These are phyloP conservation scores for Yamadazyma takamatsuzukensis DNA, from an alignment of 805 yeast genomes.

Conservation along the genomic window DNA sequence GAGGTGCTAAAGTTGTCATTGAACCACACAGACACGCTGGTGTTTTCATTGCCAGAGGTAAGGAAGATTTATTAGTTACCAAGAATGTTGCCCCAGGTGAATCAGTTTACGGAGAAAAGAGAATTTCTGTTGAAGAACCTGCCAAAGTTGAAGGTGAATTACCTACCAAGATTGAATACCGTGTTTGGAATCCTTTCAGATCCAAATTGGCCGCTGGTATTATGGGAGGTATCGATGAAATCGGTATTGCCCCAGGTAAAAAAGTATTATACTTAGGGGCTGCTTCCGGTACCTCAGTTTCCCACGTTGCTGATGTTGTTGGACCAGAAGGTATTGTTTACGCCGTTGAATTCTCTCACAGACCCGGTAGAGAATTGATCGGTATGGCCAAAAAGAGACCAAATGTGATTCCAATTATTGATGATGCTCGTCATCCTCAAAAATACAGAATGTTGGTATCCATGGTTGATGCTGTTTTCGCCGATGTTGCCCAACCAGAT, in stretches of 20 bases:
- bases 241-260: slow-evolving; percentile 96
- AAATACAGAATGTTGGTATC: slow-evolving; percentile 98
- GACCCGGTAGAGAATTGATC: slow-evolving; percentile 99
- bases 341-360: slow-evolving; percentile 98
- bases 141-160: slow-evolving; percentile 82
- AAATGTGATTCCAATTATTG: slow-evolving; percentile 96
- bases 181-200: slow-evolving; percentile 99
- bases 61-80: slow-evolving; percentile 96
- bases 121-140: slow-evolving; percentile 91
- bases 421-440: slow-evolving; percentile 99
- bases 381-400: slow-evolving; percentile 99
- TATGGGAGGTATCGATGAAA: slow-evolving; percentile 98
- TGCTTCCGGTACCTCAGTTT: slow-evolving; percentile 98
- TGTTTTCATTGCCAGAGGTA: slow-evolving; percentile 99
- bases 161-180: slow-evolving; percentile 93
- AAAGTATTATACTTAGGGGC: slow-evolving; percentile 98
- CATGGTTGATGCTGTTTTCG: slow-evolving; percentile 98
- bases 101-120: slow-evolving; percentile 97
- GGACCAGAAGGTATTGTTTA: slow-evolving; percentile 99
- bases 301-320: slow-evolving; percentile 96
- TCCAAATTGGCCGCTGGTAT: slow-evolving; percentile 99
- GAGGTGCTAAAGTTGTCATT: slow-evolving; percentile 94
- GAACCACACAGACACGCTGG: slow-evolving; percentile 99
- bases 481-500: slow-evolving; percentile 99
- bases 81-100: slow-evolving; percentile 98